Evolutionary conservation across 192 early-diverging fungal species (phyloP), one percentile per base, ranked within the genome.

Genomic region (Umbelopsis sp.): DNA sequence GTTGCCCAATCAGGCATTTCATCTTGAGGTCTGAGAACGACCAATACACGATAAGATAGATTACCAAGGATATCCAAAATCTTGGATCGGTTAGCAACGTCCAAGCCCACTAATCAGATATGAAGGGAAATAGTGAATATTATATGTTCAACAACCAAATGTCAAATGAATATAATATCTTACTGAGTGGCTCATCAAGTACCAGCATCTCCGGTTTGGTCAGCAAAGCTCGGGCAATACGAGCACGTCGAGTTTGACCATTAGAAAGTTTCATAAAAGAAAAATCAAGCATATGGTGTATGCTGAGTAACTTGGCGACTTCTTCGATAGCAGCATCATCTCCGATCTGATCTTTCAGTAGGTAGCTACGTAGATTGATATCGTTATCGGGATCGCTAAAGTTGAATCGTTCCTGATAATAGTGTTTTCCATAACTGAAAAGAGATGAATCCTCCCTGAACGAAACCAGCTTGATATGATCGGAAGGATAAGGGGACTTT

Each of bases 131-230:
- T 34, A 26, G n/a, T 62, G 24, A 32, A 21, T 41, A 41, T 41
- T 68, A 17, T 32, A 10, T 24, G 59, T 69, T 50, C 38, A 65
- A 67, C 25, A 36, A 4, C 69, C 16, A 21, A 65, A 22, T 31
- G 16, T 53, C 44, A 4, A 44, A 5, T 66, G n/a, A n/a, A n/a
- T n/a, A n/a, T n/a, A n/a, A n/a, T n/a, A n/a, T 38, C 78, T 81
- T 71, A 87, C 85, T 87, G 26, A 88, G 80, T 3, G 86, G 86
- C 66, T 87, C 84, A 71, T 87, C 86, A 7, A 86, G 66, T 43
- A 87, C 66, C 17, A 84, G 26, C 66, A 81, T 56, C 4, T 54
- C 14, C 12, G 77, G 77, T 8, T 71, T 49, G 12, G 43, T 66
- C 12, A 82, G 51, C 36, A 82, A 45, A 34, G 78, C 71, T 12